Evolutionary conservation across 1,284 basidiomycete genomes (phyloP).

Genomic region (Stereum hirsutum): DNA sequence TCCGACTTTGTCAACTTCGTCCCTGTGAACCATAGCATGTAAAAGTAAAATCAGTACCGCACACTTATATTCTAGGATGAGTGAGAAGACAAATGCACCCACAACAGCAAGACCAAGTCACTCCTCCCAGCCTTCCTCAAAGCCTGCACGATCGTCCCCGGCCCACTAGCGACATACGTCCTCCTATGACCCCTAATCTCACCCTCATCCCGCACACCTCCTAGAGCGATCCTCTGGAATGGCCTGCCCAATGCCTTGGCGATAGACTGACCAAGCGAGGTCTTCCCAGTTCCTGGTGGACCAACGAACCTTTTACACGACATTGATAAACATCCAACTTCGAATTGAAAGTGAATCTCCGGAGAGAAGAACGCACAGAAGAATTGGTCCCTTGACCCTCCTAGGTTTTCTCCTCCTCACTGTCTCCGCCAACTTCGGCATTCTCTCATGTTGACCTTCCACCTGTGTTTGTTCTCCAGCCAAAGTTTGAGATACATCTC

Average conservation of each 20-base stretch:
- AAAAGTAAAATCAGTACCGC: too few species aligned
- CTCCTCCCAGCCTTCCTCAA: constrained; percentile 77
- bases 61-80: too few species aligned
- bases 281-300: constrained; percentile 81
- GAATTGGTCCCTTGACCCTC: constrained; percentile 70
- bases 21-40: constrained; percentile 30
- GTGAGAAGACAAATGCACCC: constrained; percentile 21
- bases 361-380: constrained; percentile 43
- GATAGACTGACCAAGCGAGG: constrained; percentile 80
- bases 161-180: constrained; percentile 86
- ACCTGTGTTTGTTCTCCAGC: too few species aligned
- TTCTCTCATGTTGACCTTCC: neutral
- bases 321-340: too few species aligned
- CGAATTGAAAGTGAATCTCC: neutral
- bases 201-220: constrained; percentile 85
- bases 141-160: constrained; percentile 83
- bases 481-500: too few species aligned
- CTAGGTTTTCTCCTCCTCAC: constrained; percentile 6
- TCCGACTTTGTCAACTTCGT: constrained; percentile 86
- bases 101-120: constrained; percentile 78
- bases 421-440: too few species aligned
- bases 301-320: constrained; percentile 52
- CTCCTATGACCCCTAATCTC: constrained; percentile 86
- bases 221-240: constrained; percentile 90
- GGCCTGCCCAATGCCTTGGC: constrained; percentile 76